Evolutionary conservation across 352 stramenopile genomes (phyloP).

Genomic region (Phytophthora idaei): DNA sequence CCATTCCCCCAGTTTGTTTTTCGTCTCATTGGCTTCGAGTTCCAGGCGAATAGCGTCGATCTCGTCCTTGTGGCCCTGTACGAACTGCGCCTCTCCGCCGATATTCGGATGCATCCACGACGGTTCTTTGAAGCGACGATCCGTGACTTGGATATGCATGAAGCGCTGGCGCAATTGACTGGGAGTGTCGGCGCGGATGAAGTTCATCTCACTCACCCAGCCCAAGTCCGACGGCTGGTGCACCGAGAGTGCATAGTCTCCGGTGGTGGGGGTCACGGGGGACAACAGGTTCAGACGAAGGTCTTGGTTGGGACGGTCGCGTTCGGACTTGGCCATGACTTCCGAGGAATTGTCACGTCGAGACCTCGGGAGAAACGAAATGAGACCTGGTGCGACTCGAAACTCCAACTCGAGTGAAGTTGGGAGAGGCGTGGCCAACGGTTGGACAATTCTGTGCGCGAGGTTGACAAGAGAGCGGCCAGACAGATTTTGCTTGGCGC

Average conservation of each 20-base stretch:
- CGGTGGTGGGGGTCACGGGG: constrained; percentile 3
- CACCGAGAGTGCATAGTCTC: constrained; percentile 22
- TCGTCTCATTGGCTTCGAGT: constrained; percentile 26
- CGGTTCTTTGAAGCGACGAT: constrained; percentile 64
- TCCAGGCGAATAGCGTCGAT: constrained; percentile 39
- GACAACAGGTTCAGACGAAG: constrained; percentile 22
- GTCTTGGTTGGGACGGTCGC: constrained; percentile 2
- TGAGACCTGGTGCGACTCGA: background rate
- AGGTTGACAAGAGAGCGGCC: background rate
- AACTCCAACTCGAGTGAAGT: background rate
- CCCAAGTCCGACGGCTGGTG: constrained; percentile 17
- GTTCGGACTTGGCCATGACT: background rate
- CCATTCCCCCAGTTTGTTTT: constrained; percentile 71
- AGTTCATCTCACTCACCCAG: constrained; percentile 43
- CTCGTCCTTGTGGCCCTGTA: constrained; percentile 37
- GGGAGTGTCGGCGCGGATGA: constrained; percentile 44
- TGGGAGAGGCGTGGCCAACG: background rate
- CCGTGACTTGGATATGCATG: constrained; percentile 70
- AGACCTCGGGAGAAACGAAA: background rate
- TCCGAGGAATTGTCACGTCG: background rate
- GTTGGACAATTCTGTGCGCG: background rate
- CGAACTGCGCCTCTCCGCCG: constrained; percentile 53
- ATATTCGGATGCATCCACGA: constrained; percentile 76
- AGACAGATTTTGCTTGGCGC: background rate
- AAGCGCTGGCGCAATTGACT: constrained; percentile 57